A percentile compares a stretch with the other conserved stretches of the same genome.
Evolutionary conservation across 768 basidiomycete species (phyloP).

Genomic region (Artomyces pyxidatus): DNA sequence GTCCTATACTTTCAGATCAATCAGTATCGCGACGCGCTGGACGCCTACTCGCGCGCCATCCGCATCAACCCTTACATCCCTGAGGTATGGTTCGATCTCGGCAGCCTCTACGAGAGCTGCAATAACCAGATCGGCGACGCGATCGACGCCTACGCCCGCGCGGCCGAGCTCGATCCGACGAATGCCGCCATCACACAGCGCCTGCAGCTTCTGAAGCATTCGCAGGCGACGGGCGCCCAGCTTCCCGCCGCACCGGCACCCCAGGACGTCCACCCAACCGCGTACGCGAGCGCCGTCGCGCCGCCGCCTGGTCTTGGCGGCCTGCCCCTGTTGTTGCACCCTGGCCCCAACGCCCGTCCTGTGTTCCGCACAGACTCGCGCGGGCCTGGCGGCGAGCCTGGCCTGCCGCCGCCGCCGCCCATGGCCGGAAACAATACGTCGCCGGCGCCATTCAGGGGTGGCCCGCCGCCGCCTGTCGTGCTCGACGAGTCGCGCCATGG

Average conservation of each 20-base stretch:
- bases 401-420: conserved; percentile 49
- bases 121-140: conserved; percentile 99
- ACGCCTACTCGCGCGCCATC: conserved; percentile 97
- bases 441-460: conserved; percentile 73
- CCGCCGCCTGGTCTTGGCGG: conserved; percentile 57
- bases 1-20: conserved; percentile 99
- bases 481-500: conserved; percentile 66
- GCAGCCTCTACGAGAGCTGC: conserved; percentile 94
- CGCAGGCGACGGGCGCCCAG: conserved; percentile 64
- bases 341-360: conserved; percentile 29
- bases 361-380: conserved; percentile 64
- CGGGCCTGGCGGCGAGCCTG: conserved; percentile 36
- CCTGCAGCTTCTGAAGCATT: conserved; percentile 68
- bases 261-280: conserved; percentile 93
- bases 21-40: conserved; percentile 96
- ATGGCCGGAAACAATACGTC: conserved; percentile 39
- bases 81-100: conserved; percentile 95
- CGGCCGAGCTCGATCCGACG: conserved; percentile 84
- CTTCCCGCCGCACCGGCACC: conserved; percentile 86
- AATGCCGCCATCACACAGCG: conserved; percentile 81
- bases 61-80: conserved; percentile 97
- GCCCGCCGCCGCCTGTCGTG: conserved; percentile 75
- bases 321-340: conserved; percentile 56
- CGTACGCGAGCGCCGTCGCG: conserved; percentile 75
- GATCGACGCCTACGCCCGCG: conserved; percentile 95